phyloP scores from a whole-genome alignment of 176 grass and related monocot genomes.

The Juncus effusus region DNA sequence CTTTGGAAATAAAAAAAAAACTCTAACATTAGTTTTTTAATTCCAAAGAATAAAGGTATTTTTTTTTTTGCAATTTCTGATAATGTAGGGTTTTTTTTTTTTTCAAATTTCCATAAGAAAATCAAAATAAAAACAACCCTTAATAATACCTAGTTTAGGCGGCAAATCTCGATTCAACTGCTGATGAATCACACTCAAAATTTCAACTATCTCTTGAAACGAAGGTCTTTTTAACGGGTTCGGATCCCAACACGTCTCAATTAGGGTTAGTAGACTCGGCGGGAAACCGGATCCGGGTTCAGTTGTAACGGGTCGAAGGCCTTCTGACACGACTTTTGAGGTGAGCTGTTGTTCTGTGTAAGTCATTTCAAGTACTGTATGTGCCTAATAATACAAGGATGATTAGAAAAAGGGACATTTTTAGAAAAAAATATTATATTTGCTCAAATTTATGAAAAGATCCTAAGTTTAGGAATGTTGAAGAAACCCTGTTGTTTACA shows the following conservation, averaged over 20 bases:
- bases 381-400: conserved; percentile 55
- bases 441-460: too few species aligned
- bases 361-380: conserved; percentile 97
- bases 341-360: conserved; percentile 92
- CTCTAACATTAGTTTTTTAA: too few species aligned
- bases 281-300: conserved; percentile 56
- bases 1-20: too few species aligned
- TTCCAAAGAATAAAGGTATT: too few species aligned
- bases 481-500: too few species aligned
- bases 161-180: conserved; percentile 29
- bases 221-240: conserved; percentile 73
- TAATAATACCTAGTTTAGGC: background rate
- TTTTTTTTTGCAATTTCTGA: too few species aligned
- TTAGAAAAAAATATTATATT: too few species aligned
- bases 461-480: too few species aligned
- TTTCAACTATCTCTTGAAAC: conserved; percentile 59
- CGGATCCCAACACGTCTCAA: conserved; percentile 68
- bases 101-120: too few species aligned
- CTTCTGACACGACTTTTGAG: conserved; percentile 75
- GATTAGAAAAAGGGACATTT: too few species aligned
- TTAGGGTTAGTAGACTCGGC: conserved; percentile 63
- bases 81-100: too few species aligned
- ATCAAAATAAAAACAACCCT: too few species aligned
- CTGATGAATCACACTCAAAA: conserved; percentile 43
- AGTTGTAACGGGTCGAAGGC: conserved; percentile 62